A percentile compares a stretch with the other conserved stretches of the same genome.
These are phyloP conservation scores for Pseudognaphalium luteoalbum DNA, from an alignment of 129 eudicot genomes.

Conservation along the genomic window DNA sequence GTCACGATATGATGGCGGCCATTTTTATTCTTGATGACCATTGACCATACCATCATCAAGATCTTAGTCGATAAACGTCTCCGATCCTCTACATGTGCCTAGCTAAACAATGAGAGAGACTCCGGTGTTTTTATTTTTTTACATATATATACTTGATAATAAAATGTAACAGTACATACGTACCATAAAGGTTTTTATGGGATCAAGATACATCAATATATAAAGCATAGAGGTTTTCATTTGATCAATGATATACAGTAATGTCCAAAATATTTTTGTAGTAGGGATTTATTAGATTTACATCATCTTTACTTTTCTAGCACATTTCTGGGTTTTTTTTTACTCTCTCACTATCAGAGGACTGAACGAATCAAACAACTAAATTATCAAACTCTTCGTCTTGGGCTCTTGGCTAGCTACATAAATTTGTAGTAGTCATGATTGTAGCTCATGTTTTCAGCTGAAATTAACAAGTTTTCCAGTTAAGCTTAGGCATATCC, in stretches of 20 bases:
- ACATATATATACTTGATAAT: slow-evolving; percentile 9
- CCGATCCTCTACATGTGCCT: slow-evolving; percentile 17
- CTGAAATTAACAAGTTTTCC: too few relatives aligned
- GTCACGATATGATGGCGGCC: not conserved
- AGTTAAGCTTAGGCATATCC: too few relatives aligned
- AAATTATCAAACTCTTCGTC: too few relatives aligned
- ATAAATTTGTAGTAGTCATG: too few relatives aligned
- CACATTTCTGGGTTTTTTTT: not conserved
- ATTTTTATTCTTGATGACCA: slow-evolving; percentile 23
- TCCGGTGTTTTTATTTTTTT: not conserved
- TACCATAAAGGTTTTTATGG: slow-evolving; percentile 1
- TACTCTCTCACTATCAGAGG: not conserved
- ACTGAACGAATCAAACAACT: too few relatives aligned
- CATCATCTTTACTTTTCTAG: not conserved
- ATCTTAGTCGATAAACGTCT: not conserved
- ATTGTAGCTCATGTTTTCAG: too few relatives aligned
- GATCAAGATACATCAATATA: not conserved
- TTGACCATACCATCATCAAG: slow-evolving; percentile 22
- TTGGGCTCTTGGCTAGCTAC: too few relatives aligned
- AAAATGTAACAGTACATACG: slow-evolving; percentile 4
- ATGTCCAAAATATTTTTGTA: slow-evolving; percentile 14
- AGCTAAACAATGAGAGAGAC: slow-evolving; percentile 7
- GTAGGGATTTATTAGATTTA: not conserved
- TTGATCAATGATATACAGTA: not conserved
- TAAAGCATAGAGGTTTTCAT: not conserved